Evolutionary conservation across 345 rosid genomes (phyloP), one percentile per base, ranked within the genome.

Genomic region (Lumnitzera racemosa): DNA sequence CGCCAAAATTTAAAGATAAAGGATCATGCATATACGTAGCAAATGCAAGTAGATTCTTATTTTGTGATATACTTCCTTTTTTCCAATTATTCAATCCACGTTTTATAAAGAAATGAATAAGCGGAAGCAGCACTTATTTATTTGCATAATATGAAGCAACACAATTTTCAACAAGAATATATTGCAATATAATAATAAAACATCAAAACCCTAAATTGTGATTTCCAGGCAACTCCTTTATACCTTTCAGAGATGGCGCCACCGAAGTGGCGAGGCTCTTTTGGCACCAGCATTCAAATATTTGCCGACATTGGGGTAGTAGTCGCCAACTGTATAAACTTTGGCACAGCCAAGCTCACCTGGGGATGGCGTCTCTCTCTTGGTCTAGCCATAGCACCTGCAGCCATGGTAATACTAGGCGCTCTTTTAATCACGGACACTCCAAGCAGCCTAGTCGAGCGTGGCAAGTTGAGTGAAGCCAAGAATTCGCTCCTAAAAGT

Each of bases 211-310:
- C 31, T 5, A 27, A 27, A 27, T 27, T 27, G 31, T 43, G 16
- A 5, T 24, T 43, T 31, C 17, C 55, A 88, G 91, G 89, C 91
- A 48, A 74, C 95, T 51, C 96, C 96, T 13, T 72, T 90, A 10
- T 90, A 87, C 71, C 80, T 87, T 15, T 87, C 92, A 1, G 95
- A 90, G 72, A 79, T 87, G 71, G 90, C 97, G 12, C 95, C 97
- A 46, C 72, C 95, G 7, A 80, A 69, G 64, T 85, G 86, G 86
- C 86, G 96, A 14, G 96, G 97, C 5, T 81, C 95, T 7, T 86
- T 90, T 69, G 82, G 74, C 71, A 62, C 80, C 9, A 87, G 89
- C 17, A 82, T 86, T 68, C 83, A 79, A 17, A 85, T 85, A 3
- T 27, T 27, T 5, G 4, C 5, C 31, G 31, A 5, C 31, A 5